Base-by-base conservation (phyloP, 2,329 filamentous ascomycete species). In the Parafenestella ontariensis region DNA sequence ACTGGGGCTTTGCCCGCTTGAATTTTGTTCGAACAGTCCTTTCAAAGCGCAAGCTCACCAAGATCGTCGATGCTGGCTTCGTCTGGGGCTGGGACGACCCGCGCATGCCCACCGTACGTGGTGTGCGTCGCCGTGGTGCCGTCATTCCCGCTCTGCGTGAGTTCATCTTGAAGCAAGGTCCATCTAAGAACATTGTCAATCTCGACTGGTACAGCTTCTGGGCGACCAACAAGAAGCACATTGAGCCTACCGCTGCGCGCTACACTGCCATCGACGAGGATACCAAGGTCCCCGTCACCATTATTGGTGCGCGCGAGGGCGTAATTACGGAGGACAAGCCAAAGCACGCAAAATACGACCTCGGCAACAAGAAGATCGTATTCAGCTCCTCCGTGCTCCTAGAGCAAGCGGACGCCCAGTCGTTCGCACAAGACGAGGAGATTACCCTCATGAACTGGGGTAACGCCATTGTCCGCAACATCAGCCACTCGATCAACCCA, bases 391-490 rank as follows among this genome's bases (percentile, higher is more conserved):
- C 87, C 58, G 82, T 97, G 62, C 81, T 95, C 56, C 80, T 98
- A 47, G 94, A 97, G 73, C 94, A 97, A 77, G 89, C 84, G 41
- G 94, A 98, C 68, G 91, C 89, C 58, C 88, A 89, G 74, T 85
- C 84, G 23, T 96, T 97, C 78, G 89, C 87, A 66, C 83, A 89
- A 56, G 88, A 89, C 71, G 94, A 98, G 80, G 93, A 97, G 77
- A 91, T 98, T 68, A 97, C 94, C 0, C 83, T 97, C 37, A 97
- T 97, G 94, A 90, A 90, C 75, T 98, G 94, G 94, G 95, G 94
- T 66, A 96, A 96, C 70, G 91, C 90, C 11, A 85, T 92, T 62
- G 89, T 95, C 21, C 85, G 87, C 50, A 86, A 87, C 55, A 86
- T 91, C 58, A 72, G 68, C 17, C 73, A 86, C 80, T 76, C 82